phyloP scores from a whole-genome alignment of 2,329 filamentous ascomycete species.

The Aspergillus vadensis region DNA sequence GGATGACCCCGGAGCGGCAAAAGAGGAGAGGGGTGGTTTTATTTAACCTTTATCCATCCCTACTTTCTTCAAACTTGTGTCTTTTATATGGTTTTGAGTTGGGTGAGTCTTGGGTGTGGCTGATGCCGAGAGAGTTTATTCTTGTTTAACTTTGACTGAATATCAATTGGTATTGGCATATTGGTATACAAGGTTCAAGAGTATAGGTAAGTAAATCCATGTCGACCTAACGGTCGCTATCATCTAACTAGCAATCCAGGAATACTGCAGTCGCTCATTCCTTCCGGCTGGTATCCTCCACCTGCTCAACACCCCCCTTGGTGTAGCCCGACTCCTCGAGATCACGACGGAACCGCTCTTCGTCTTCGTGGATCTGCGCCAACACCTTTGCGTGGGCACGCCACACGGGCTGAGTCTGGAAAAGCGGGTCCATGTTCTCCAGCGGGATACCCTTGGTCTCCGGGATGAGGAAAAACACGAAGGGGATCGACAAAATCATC shows the following conservation, averaged over 20 bases:
- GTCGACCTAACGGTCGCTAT: no score
- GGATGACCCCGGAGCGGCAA: background rate
- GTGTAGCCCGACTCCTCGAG: constrained; percentile 21
- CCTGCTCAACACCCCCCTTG: constrained; percentile 15
- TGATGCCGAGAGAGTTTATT: no score
- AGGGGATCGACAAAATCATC: constrained; percentile 59
- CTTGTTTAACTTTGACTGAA: no score
- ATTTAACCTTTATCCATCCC: constrained; percentile 1
- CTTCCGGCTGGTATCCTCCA: constrained; percentile 15
- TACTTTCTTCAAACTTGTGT: no score
- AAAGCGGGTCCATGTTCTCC: constrained; percentile 65
- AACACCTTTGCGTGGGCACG: constrained; percentile 39
- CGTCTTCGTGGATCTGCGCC: constrained; percentile 35
- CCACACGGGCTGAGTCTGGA: constrained; percentile 45
- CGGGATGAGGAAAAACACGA: constrained; percentile 62
- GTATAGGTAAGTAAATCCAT: no score
- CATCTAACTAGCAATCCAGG: no score
- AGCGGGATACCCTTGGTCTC: constrained; percentile 68
- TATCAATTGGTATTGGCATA: no score
- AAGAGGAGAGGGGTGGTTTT: background rate
- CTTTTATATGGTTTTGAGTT: no score
- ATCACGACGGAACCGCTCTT: constrained; percentile 36
- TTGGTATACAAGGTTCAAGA: no score
- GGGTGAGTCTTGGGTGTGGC: no score
- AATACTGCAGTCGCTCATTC: background rate